Evolutionary conservation across 345 rosid genomes (phyloP), one percentile per base, ranked within the genome.

Genomic region (Acer negundo): DNA sequence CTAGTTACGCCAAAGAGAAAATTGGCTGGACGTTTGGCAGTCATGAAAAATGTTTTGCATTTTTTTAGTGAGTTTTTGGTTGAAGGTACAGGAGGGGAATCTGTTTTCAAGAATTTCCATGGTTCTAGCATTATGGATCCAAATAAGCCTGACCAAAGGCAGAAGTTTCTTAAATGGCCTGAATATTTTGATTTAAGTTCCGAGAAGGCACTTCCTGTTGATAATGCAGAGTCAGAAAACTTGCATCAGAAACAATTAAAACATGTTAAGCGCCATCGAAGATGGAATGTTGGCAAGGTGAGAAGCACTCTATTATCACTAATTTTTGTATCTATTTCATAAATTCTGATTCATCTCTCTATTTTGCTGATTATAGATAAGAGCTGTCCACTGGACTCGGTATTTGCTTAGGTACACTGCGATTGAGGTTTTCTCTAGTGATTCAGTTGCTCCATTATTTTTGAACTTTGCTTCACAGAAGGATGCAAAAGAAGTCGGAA

Each of bases 351-450:
- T 75, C 19, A 67, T 80, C 42, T 77, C 75, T 47, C 75, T 73
- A 5, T 61, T 79, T 75, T 81, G n/a, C 66, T 83, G 79, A 53
- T 74, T 75, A 61, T 81, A 95, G 99, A 84, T 95, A 79, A 95
- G 84, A 86, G 82, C 93, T 74, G 96, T 93, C 70, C 96, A 92
- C 65, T 95, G 94, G 96, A 92, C 96, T 78, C 95, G 99, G 55
- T 92, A 93, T 93, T 85, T 95, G 84, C 99, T 95, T 82, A 89
- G 93, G 68, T 92, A 92, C 88, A 95, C 98, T 79, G 94, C 98
- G 31, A 76, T 91, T 72, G 98, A 92, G 90, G 79, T 95, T 83
- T 92, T 92, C 87, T 95, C 93, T 78, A 63, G 86, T 74, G 93
- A 88, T 81, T 93, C 94, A 4, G 83, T 85, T 42, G 87, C 97